phyloP scores from a whole-genome alignment of 257 asterid genomes.

The Fraxinus excelsior region DNA sequence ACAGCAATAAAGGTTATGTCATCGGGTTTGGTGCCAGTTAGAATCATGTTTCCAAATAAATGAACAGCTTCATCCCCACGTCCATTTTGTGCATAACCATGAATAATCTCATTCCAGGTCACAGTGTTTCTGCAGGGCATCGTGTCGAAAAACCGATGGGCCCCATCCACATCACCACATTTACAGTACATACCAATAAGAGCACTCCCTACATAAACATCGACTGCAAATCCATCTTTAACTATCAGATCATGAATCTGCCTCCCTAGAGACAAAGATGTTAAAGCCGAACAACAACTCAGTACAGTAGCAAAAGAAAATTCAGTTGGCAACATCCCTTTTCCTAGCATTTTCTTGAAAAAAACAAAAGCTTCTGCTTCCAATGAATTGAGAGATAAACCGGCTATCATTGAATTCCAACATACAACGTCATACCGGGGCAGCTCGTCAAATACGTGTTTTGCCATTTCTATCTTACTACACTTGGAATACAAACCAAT shows the following conservation, averaged over 20 bases:
- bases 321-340: constrained; percentile 54
- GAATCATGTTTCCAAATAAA: constrained; percentile 50
- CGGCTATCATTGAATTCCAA: constrained; percentile 67
- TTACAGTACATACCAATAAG: constrained; percentile 64
- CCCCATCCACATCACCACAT: constrained; percentile 52
- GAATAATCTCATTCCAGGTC: constrained; percentile 74
- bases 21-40: constrained; percentile 43
- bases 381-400: constrained; percentile 55
- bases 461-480: constrained; percentile 47
- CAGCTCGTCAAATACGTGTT: constrained; percentile 44
- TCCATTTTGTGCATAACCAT: constrained; percentile 69
- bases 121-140: constrained; percentile 48
- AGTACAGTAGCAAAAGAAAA: constrained; percentile 57
- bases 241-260: constrained; percentile 52
- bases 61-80: constrained; percentile 53
- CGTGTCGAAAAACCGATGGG: constrained; percentile 41
- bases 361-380: constrained; percentile 49
- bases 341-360: constrained; percentile 47
- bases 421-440: constrained; percentile 53
- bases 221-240: constrained; percentile 48
- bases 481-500: constrained; percentile 69
- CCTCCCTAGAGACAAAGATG: constrained; percentile 59
- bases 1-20: constrained; percentile 58
- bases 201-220: constrained; percentile 61
- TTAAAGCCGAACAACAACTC: constrained; percentile 52